These are phyloP conservation scores for Coniosporium apollinis DNA, from an alignment of 495 filamentous ascomycete species.

Conservation along the genomic window DNA sequence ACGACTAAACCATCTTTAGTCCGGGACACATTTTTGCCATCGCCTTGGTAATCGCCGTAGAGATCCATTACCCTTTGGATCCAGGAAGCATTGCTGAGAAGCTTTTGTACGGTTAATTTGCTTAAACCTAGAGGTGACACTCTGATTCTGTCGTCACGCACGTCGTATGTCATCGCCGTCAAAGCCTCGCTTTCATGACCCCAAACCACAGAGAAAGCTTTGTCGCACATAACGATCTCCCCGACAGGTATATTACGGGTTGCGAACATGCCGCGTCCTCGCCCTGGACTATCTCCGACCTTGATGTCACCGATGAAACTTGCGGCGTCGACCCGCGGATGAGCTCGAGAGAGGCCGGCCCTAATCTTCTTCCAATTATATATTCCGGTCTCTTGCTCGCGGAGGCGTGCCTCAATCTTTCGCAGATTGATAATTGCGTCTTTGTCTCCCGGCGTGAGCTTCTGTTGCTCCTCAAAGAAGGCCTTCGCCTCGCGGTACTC, in stretches of 20 bases:
- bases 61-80: constrained; percentile 9
- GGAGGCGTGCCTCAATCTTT: constrained; percentile 1
- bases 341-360: constrained; percentile 12
- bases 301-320: constrained; percentile 13
- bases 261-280: constrained; percentile 14
- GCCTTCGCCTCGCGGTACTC: constrained; percentile 7
- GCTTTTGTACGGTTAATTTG: constrained; percentile 9
- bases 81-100: constrained; percentile 11
- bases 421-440: constrained; percentile 5
- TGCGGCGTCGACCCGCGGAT: constrained; percentile 18
- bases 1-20: constrained; percentile 15
- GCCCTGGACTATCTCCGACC: constrained; percentile 6
- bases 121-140: constrained; percentile 9
- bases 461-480: constrained; percentile 4
- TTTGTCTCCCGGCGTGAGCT: no score
- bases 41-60: constrained; percentile 8
- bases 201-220: constrained; percentile 12
- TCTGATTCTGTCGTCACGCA: constrained; percentile 9
- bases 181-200: constrained; percentile 5
- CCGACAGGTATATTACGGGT: constrained; percentile 6
- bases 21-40: constrained; percentile 4
- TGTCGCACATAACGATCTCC: constrained; percentile 12
- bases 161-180: constrained; percentile 13
- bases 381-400: constrained; percentile 6
- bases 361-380: constrained; percentile 13